These are phyloP conservation scores for Penicillium sp. DNA, from an alignment of 2,329 filamentous ascomycete species.

Conservation along the genomic window DNA sequence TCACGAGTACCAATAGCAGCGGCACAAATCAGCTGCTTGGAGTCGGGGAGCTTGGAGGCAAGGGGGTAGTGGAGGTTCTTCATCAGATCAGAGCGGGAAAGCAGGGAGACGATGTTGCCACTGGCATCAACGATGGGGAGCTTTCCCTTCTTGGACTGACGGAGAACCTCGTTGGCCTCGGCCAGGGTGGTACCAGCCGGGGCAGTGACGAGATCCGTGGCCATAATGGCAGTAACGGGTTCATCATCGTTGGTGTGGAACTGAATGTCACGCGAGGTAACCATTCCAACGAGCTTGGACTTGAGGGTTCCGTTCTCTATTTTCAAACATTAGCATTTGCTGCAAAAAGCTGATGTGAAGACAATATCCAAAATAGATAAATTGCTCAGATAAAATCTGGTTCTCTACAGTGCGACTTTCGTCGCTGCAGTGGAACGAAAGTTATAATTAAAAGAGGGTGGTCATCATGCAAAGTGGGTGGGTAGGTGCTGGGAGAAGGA, in stretches of 20 bases:
- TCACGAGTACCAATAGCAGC: conserved; percentile 93
- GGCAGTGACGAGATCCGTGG: conserved; percentile 88
- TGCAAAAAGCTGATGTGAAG: conserved; percentile 5
- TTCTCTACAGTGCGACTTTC: conserved; percentile 80
- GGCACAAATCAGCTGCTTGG: conserved; percentile 94
- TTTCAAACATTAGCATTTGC: conserved; percentile 20
- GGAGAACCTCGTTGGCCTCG: conserved; percentile 90
- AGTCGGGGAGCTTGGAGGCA: conserved; percentile 91
- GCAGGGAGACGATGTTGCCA: conserved; percentile 85
- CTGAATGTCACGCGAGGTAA: conserved; percentile 96
- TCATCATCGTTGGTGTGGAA: conserved; percentile 76
- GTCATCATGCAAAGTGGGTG: conserved; percentile 63
- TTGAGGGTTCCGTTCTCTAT: conserved; percentile 86
- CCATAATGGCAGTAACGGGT: conserved; percentile 87
- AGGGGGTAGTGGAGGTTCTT: conserved; percentile 98
- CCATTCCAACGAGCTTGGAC: conserved; percentile 94
- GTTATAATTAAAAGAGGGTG: conserved; percentile 71
- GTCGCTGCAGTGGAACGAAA: conserved; percentile 99
- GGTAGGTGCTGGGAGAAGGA: conserved; percentile 7
- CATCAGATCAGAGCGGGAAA: conserved; percentile 92
- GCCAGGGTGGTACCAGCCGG: conserved; percentile 74
- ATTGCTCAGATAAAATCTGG: conserved; percentile 51
- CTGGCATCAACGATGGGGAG: conserved; percentile 83
- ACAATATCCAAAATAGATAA: conserved; percentile 9
- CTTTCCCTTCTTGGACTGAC: conserved; percentile 97